phyloP scores from a whole-genome alignment of 2,329 filamentous ascomycete species.

The Arthroderma sp. region DNA sequence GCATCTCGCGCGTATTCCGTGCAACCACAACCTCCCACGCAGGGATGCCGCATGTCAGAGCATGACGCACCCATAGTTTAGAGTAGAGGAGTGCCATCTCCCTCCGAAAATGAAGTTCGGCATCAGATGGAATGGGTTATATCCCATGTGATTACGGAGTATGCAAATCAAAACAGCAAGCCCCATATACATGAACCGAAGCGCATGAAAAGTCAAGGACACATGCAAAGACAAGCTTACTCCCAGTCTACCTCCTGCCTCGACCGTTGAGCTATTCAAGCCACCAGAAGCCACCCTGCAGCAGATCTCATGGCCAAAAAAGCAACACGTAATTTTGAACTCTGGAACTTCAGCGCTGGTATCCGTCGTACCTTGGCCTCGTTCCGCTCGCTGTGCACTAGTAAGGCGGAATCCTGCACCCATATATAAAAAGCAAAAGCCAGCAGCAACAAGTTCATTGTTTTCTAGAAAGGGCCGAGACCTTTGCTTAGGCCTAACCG shows the following conservation, averaged over 20 bases:
- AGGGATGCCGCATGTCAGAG: background rate
- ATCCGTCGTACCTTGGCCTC: background rate
- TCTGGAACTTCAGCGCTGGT: background rate
- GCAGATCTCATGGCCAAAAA: background rate
- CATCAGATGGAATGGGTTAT: no score
- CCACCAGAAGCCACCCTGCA: background rate
- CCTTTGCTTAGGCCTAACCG: background rate
- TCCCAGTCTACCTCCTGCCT: no score
- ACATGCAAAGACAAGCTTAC: no score
- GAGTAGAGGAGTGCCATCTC: no score
- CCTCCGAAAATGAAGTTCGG: no score
- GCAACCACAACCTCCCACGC: background rate
- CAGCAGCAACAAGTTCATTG: no score
- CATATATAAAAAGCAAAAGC: no score
- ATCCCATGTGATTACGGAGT: background rate
- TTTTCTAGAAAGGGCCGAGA: no score
- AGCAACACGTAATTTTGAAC: background rate
- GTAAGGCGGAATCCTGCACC: background rate
- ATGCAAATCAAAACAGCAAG: background rate
- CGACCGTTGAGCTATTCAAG: background rate
- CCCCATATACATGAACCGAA: no score
- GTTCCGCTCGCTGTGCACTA: background rate
- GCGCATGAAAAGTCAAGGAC: no score
- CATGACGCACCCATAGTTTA: background rate
- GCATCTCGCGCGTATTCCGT: conserved; percentile 5